Conservation (phyloP, 805 yeast species). For the Danielozyma ontarioensis region DNA sequence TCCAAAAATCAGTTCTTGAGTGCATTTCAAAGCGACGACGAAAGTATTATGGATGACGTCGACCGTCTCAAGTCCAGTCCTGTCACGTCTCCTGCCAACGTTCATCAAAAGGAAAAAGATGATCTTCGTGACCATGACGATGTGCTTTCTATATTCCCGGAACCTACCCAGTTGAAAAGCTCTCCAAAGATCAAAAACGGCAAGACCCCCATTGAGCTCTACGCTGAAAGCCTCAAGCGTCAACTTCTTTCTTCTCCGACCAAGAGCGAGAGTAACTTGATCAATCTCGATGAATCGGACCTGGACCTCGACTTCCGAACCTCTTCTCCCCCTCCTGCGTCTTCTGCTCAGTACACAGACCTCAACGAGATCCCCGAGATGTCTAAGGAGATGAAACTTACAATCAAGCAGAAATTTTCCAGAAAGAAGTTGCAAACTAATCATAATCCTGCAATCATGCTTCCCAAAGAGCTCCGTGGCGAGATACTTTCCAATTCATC, state of each 20-base stretch:
- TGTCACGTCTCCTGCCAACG: slow-evolving; percentile 24
- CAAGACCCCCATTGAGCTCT: slow-evolving; percentile 29
- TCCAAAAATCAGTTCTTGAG: slow-evolving; percentile 26
- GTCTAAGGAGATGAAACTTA: slow-evolving; percentile 26
- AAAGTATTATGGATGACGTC: slow-evolving; percentile 7
- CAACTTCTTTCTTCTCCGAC: slow-evolving; percentile 23
- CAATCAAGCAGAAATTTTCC: slow-evolving; percentile 28
- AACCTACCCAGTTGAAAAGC: slow-evolving; percentile 4
- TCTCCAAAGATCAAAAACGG: slow-evolving; percentile 1
- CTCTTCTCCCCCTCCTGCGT: slow-evolving; percentile 6
- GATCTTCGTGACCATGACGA: slow-evolving; percentile 7
- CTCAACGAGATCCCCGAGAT: slow-evolving; percentile 21
- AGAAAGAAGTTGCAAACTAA: slow-evolving; percentile 12
- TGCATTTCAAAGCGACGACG: slow-evolving; percentile 27
- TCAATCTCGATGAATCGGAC: slow-evolving; percentile 26
- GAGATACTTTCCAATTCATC: neutral
- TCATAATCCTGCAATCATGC: neutral
- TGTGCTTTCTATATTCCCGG: slow-evolving; percentile 6
- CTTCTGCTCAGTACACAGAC: slow-evolving; percentile 4
- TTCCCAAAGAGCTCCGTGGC: neutral
- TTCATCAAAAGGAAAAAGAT: neutral
- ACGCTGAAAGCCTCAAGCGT: slow-evolving; percentile 28
- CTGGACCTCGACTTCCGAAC: slow-evolving; percentile 12
- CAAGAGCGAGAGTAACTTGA: slow-evolving; percentile 5
- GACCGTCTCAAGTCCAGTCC: slow-evolving; percentile 21